A percentile compares a stretch with the other conserved stretches of the same genome.
phyloP scores from a whole-genome alignment of 2,329 filamentous ascomycete species.

The Leptosphaerulina australis region DNA sequence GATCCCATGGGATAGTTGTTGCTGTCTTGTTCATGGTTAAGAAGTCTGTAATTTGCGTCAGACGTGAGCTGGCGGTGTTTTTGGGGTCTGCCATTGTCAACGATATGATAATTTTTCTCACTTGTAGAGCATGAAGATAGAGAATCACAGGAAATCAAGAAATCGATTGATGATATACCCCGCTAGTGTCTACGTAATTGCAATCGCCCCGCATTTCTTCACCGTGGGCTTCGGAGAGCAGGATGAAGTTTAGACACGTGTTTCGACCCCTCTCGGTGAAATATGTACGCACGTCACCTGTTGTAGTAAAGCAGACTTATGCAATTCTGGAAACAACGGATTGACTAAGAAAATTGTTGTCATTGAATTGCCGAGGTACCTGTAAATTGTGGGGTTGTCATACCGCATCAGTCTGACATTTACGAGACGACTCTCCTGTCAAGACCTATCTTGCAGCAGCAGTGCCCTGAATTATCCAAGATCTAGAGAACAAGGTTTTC shows the following conservation, averaged over 20 bases:
- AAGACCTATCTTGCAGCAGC: conserved; percentile 1
- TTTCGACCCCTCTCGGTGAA: too few relatives aligned
- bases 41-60: conserved; percentile 55
- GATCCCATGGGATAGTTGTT: conserved; percentile 60
- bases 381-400: conserved; percentile 11
- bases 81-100: conserved; percentile 45
- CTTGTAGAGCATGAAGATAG: not conserved
- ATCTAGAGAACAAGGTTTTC: too few relatives aligned
- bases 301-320: too few relatives aligned
- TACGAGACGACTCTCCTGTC: conserved; percentile 21
- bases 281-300: too few relatives aligned
- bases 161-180: conserved; percentile 5
- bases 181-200: conserved; percentile 8
- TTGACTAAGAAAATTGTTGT: not conserved
- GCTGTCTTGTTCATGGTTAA: conserved; percentile 55
- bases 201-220: conserved; percentile 16
- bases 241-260: too few relatives aligned
- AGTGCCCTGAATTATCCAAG: not conserved
- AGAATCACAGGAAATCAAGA: not conserved
- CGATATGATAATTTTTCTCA: too few relatives aligned
- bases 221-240: too few relatives aligned
- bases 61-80: conserved; percentile 41
- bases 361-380: conserved; percentile 23
- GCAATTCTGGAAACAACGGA: too few relatives aligned
- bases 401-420: conserved; percentile 21